These are phyloP conservation scores for Colletotrichum paranaense DNA, from an alignment of 2,329 filamentous ascomycete species.

Conservation along the genomic window DNA sequence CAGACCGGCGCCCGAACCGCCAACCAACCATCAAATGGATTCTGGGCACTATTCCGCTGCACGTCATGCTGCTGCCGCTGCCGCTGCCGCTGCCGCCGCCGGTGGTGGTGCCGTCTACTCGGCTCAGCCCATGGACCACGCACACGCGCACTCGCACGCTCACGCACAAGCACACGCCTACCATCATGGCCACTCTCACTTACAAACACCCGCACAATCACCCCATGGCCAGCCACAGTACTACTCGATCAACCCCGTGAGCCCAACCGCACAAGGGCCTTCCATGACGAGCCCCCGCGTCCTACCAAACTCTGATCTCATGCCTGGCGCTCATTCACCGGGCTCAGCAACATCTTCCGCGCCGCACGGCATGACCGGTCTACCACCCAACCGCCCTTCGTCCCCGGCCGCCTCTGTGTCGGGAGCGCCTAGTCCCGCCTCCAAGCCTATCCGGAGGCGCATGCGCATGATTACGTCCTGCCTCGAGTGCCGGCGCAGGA, in stretches of 20 bases:
- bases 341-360: slow-evolving; percentile 23
- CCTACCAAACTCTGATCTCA: slow-evolving; percentile 29
- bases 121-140: slow-evolving; percentile 20
- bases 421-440: slow-evolving; percentile 13
- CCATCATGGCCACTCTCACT: slow-evolving; percentile 19
- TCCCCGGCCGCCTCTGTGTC: slow-evolving; percentile 21
- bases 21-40: slow-evolving; percentile 30
- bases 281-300: slow-evolving; percentile 31
- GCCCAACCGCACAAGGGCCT: slow-evolving; percentile 12
- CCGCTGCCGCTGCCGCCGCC: slow-evolving; percentile 13
- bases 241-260: slow-evolving; percentile 30
- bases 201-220: slow-evolving; percentile 22
- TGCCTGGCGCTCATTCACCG: slow-evolving; percentile 27
- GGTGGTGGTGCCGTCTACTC: slow-evolving; percentile 23
- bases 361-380: slow-evolving; percentile 12
- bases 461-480: slow-evolving; percentile 77
- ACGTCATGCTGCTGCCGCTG: slow-evolving; percentile 28
- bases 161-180: slow-evolving; percentile 15
- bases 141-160: slow-evolving; percentile 9
- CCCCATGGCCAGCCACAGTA: slow-evolving; percentile 34
- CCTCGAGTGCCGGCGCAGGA: slow-evolving; percentile 78
- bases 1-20: not conserved
- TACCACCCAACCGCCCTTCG: not conserved
- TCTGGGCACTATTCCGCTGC: slow-evolving; percentile 32
- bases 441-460: slow-evolving; percentile 64